Conservation (phyloP, 176 grass and related monocot genomes). For the Zea luxurians region DNA sequence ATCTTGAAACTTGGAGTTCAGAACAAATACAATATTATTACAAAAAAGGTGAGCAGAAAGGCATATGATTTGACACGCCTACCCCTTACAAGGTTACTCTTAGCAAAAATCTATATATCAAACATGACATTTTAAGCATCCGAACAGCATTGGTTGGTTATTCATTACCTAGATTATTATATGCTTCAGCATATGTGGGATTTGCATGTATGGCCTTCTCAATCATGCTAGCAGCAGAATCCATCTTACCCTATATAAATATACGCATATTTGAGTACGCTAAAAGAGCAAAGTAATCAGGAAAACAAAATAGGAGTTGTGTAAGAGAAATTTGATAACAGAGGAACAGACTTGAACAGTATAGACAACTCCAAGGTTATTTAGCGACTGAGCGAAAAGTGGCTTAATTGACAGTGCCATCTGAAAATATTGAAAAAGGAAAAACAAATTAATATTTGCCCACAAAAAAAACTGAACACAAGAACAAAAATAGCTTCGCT, state of each 20-base stretch:
- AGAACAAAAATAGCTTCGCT: constrained; percentile 33
- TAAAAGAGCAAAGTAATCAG: constrained; percentile 13
- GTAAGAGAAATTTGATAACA: constrained; percentile 24
- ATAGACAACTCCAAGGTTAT: constrained; percentile 99
- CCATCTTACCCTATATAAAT: constrained; percentile 90
- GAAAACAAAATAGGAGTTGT: constrained; percentile 20
- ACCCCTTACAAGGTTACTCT: neutral
- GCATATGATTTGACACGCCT: neutral
- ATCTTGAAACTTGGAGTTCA: neutral
- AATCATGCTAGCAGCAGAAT: constrained; percentile 91
- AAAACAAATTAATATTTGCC: constrained; percentile 21
- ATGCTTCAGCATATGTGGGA: constrained; percentile 86
- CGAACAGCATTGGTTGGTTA: neutral
- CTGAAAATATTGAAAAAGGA: constrained; percentile 45
- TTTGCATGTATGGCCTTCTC: constrained; percentile 94
- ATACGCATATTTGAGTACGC: constrained; percentile 30
- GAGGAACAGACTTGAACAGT: constrained; percentile 79
- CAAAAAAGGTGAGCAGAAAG: constrained; percentile 1
- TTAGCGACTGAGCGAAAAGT: constrained; percentile 92
- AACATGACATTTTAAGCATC: constrained; percentile 23
- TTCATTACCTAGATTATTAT: constrained; percentile 95
- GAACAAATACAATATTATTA: neutral
- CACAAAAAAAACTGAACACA: constrained; percentile 16
- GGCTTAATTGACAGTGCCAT: constrained; percentile 96
- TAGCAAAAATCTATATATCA: constrained; percentile 5